Percentiles rank a stretch among this genome's conserved stretches.
Evolutionary conservation across 192 early-diverging fungal genomes (phyloP).

Genomic region (Coemansia biformis): DNA sequence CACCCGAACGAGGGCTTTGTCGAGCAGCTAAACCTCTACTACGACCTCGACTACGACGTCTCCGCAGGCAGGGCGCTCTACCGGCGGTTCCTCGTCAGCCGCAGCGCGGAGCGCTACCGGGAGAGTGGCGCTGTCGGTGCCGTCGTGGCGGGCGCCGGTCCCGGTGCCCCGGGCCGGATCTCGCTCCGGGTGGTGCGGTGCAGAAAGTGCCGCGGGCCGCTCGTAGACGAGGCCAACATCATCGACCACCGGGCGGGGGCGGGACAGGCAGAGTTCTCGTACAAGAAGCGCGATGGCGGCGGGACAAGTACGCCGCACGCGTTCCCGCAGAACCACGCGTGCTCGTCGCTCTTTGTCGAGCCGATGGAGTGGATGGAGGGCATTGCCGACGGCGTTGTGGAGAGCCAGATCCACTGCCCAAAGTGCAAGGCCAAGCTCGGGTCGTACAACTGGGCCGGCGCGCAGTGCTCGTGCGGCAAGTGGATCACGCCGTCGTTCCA

Average conservation of each 20-base stretch:
- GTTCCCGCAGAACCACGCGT: slow-evolving; percentile 49
- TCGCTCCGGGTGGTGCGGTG: slow-evolving; percentile 40
- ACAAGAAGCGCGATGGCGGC: slow-evolving; percentile 59
- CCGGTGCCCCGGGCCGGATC: slow-evolving; percentile 4
- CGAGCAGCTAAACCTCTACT: slow-evolving; percentile 59
- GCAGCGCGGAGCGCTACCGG: slow-evolving; percentile 54
- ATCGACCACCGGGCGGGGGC: slow-evolving; percentile 64
- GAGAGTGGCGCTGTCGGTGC: slow-evolving; percentile 57
- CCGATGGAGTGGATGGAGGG: slow-evolving; percentile 80
- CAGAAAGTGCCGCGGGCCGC: slow-evolving; percentile 58
- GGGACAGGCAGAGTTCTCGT: slow-evolving; percentile 69
- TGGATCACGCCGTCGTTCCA: slow-evolving; percentile 79
- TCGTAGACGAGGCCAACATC: slow-evolving; percentile 60
- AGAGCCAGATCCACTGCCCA: slow-evolving; percentile 70
- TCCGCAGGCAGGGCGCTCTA: slow-evolving; percentile 53
- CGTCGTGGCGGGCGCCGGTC: slow-evolving; percentile 55
- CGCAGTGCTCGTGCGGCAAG: slow-evolving; percentile 73
- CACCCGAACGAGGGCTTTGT: slow-evolving; percentile 63
- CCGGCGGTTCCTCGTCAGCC: slow-evolving; percentile 59
- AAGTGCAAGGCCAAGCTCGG: slow-evolving; percentile 77
- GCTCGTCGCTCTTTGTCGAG: slow-evolving; percentile 78
- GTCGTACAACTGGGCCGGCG: slow-evolving; percentile 69
- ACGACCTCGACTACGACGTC: slow-evolving; percentile 57
- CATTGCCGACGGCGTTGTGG: slow-evolving; percentile 52
- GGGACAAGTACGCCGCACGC: slow-evolving; percentile 46